Percentiles rank a stretch among this genome's conserved stretches.
phyloP scores from a whole-genome alignment of 306 rosid genomes.

The Calophaca sinica region DNA sequence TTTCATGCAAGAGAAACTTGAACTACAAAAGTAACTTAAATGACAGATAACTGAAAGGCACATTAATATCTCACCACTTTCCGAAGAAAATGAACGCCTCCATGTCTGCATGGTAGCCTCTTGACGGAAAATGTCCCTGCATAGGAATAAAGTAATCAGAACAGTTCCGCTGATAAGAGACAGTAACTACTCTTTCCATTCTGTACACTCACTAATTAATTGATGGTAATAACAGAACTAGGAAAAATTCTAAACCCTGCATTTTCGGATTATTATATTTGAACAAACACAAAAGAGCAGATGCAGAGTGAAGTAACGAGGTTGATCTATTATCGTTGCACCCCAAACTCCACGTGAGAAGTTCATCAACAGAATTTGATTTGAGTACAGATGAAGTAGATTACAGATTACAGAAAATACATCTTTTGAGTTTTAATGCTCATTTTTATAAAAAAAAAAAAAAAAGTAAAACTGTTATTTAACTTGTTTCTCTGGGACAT shows the following conservation, averaged over 20 bases:
- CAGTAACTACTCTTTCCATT: slow-evolving; percentile 7
- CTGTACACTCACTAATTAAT: background rate
- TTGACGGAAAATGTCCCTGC: slow-evolving; percentile 56
- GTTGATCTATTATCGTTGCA: slow-evolving; percentile 3
- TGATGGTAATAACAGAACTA: slow-evolving; percentile 2
- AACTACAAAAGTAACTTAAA: slow-evolving; percentile 15
- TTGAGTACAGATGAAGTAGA: slow-evolving; percentile 5
- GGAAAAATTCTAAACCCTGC: background rate
- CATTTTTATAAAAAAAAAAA: background rate
- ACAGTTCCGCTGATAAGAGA: slow-evolving; percentile 8
- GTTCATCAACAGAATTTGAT: slow-evolving; percentile 13
- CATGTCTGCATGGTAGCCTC: slow-evolving; percentile 54
- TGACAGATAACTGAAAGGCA: slow-evolving; percentile 31
- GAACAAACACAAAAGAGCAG: background rate
- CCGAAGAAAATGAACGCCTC: slow-evolving; percentile 78
- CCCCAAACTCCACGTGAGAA: background rate
- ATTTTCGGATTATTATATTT: background rate
- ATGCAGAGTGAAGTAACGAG: background rate
- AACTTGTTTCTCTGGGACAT: slow-evolving; percentile 15
- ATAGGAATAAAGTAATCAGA: slow-evolving; percentile 42
- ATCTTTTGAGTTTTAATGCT: background rate
- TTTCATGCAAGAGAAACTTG: slow-evolving; percentile 31
- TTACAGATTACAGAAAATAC: slow-evolving; percentile 26
- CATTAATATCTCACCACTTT: slow-evolving; percentile 61
- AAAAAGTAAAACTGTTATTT: background rate